Conservation (phyloP, 768 basidiomycete species). For the Neoboletus magnificus region DNA sequence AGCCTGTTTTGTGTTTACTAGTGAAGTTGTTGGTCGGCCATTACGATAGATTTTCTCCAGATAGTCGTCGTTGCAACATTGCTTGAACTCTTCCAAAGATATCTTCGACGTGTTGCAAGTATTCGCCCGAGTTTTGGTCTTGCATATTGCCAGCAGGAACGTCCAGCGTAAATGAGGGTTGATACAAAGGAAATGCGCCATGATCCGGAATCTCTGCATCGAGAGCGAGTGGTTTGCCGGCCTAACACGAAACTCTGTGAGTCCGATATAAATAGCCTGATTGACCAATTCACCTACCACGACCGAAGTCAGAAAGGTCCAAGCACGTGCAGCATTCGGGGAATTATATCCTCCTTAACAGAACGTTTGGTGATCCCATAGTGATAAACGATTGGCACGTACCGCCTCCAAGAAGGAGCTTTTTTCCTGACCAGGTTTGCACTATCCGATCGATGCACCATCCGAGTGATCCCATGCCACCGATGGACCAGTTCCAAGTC, state of each 20-base stretch:
- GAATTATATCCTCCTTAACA: constrained; percentile 75
- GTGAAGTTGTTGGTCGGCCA: not conserved
- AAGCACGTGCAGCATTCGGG: constrained; percentile 81
- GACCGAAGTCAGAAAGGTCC: constrained; percentile 78
- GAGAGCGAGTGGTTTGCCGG: constrained; percentile 48
- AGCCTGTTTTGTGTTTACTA: not conserved
- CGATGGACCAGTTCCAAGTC: constrained; percentile 69
- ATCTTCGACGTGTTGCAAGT: constrained; percentile 45
- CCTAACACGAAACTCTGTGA: constrained; percentile 35
- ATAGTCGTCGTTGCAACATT: constrained; percentile 18
- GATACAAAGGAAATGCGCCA: constrained; percentile 65
- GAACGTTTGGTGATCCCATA: constrained; percentile 4
- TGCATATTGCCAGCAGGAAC: constrained; percentile 68
- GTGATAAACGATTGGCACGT: constrained; percentile 7
- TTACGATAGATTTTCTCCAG: not conserved
- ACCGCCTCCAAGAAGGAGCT: constrained; percentile 78
- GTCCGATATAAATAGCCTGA: not conserved
- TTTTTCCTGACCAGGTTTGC: constrained; percentile 55
- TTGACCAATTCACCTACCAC: constrained; percentile 45
- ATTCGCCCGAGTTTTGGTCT: constrained; percentile 66
- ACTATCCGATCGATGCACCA: constrained; percentile 60
- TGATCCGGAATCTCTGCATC: constrained; percentile 78
- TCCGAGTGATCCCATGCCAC: constrained; percentile 57
- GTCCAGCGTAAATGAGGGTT: constrained; percentile 78
- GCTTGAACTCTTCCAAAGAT: constrained; percentile 37